A percentile compares a stretch with the other conserved stretches of the same genome.
Evolutionary conservation across 1,284 basidiomycete genomes (phyloP).

Genomic region (Volvariella surrecta): DNA sequence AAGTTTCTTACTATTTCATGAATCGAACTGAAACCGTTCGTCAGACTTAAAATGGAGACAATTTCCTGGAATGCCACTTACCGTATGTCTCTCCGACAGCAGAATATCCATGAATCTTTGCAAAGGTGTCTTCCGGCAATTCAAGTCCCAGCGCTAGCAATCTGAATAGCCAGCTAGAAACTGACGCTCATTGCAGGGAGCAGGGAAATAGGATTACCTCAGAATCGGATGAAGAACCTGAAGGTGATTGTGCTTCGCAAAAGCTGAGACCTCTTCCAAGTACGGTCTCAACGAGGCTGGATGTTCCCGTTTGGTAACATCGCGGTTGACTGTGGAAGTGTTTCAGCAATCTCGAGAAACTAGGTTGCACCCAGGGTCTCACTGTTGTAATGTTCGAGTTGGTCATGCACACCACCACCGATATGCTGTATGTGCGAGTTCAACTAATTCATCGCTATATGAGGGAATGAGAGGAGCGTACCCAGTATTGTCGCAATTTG

Average conservation of each 20-base stretch:
- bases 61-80: constrained; percentile 14
- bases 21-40: constrained; percentile 33
- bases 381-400: constrained; percentile 53
- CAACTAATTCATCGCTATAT: no score
- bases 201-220: constrained; percentile 20
- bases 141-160: constrained; percentile 50
- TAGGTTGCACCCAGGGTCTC: constrained; percentile 10
- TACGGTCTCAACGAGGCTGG: constrained; percentile 43
- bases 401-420: constrained; percentile 46
- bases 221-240: constrained; percentile 42
- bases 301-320: constrained; percentile 34
- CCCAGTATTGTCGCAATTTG: constrained; percentile 48
- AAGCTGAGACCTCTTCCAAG: constrained; percentile 48
- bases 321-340: constrained; percentile 32
- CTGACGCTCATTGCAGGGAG: background rate
- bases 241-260: constrained; percentile 42
- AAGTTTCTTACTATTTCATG: constrained; percentile 48
- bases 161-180: constrained; percentile 17
- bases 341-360: background rate
- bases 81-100: constrained; percentile 36
- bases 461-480: no score
- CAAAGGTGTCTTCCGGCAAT: constrained; percentile 47
- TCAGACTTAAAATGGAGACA: background rate
- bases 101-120: constrained; percentile 41
- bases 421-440: constrained; percentile 43